Evolutionary conservation across 805 yeast genomes (phyloP), one percentile per base, ranked within the genome.

Genomic region (Saturnispora gosingensis): DNA sequence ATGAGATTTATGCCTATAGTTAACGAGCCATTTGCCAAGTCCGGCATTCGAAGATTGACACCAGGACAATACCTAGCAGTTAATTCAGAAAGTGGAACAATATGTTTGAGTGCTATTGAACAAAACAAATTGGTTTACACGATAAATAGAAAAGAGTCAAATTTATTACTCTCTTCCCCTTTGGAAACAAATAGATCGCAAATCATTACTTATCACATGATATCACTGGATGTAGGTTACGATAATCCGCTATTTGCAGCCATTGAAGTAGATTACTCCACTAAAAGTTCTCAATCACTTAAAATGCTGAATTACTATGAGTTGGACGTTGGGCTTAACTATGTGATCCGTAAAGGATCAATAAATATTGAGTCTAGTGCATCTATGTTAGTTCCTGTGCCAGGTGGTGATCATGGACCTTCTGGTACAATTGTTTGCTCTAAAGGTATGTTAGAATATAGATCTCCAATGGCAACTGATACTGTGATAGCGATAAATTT

Each of bases 181-280:
- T 65, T 89, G 46, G 95, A 87, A 56, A 82, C 85, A 1, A 72
- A 73, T 43, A 67, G 77, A 28, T 71, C 80, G 5, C 67, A 72
- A 32, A 58, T 67, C 0, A 61, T 88, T 8, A 80, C 89, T 0
- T 69, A 84, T 32, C 65, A 65, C 15, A 59, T 82, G 2, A 66
- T 77, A 16, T 83, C 85, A 0, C 62, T 91, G 46, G 95, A 89
- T 62, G 84, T 83, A 2, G 86, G 83, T 0, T 83, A 74, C 63
- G 93, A 85, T 18, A 89, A 88, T 60, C 98, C 98, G 0, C 62
- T 80, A 9, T 91, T 90, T 75, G 95, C 88, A 0, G 75, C 90
- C 0, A 67, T 93, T 7, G 98, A 91, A 61, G 67, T 77, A 7
- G 83, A 79, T 49, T 74, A 78, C 52, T 60, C 70, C 6, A 61